These are phyloP conservation scores for Tuber calosporum DNA, from an alignment of 495 filamentous ascomycete species.

Conservation along the genomic window DNA sequence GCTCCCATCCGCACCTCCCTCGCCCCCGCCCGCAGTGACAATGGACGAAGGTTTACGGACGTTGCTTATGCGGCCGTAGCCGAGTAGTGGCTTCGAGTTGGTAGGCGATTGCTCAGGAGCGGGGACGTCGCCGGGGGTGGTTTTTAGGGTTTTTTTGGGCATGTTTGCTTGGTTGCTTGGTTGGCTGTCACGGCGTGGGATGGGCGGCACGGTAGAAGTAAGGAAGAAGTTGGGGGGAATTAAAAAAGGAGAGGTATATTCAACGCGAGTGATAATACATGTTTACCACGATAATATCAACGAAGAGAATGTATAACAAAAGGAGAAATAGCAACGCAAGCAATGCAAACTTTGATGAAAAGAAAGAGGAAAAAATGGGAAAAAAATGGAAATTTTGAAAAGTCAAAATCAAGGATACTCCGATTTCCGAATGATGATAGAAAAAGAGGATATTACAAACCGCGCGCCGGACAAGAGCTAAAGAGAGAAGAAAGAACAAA, in stretches of 20 bases:
- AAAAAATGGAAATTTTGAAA: not conserved
- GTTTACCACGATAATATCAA: not conserved
- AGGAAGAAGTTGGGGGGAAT: not conserved
- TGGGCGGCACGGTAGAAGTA: not conserved
- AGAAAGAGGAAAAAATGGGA: constrained; percentile 2
- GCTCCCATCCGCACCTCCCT: not conserved
- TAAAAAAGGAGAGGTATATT: constrained; percentile 1
- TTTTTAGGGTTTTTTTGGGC: not conserved
- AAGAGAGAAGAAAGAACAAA: constrained; percentile 9
- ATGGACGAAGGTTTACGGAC: not conserved
- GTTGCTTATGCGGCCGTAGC: not conserved
- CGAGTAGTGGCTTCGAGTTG: not conserved
- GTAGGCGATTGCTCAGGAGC: not conserved
- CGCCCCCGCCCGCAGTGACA: not conserved
- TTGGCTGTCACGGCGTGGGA: not conserved
- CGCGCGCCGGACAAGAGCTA: constrained; percentile 8
- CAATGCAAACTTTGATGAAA: not conserved
- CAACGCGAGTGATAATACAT: not conserved
- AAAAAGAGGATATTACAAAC: constrained; percentile 21
- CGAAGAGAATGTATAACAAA: constrained; percentile 1
- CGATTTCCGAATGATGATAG: constrained; percentile 10
- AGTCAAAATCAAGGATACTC: constrained; percentile 1
- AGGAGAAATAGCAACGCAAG: not conserved
- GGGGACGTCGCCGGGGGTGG: not conserved
- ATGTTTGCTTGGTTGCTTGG: not conserved